These are phyloP conservation scores for Aureobasidium sp. DNA, from an alignment of 2,329 filamentous ascomycete species.

Conservation along the genomic window DNA sequence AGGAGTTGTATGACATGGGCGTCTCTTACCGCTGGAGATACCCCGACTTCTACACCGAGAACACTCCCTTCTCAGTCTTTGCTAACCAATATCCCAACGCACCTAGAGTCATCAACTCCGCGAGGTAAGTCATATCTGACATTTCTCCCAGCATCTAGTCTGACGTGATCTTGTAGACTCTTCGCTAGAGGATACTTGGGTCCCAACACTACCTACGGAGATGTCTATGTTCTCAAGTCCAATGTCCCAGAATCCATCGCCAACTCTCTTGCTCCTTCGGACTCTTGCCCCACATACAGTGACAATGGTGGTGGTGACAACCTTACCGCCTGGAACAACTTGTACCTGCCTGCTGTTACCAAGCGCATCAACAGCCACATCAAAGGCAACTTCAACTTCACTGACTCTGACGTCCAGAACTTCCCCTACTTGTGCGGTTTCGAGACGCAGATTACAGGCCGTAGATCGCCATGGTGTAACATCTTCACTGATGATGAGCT, in stretches of 20 bases:
- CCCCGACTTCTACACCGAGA: conserved; percentile 44
- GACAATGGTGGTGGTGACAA: conserved; percentile 47
- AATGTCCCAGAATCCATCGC: conserved; percentile 49
- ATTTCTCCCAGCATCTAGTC: not conserved
- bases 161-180: conserved; percentile 30
- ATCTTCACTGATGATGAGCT: conserved; percentile 56
- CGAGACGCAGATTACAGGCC: conserved; percentile 59
- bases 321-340: conserved; percentile 42
- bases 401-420: conserved; percentile 46
- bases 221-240: conserved; percentile 52
- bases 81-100: conserved; percentile 52
- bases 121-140: conserved; percentile 23
- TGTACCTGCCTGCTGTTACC: conserved; percentile 49
- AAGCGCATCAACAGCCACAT: conserved; percentile 50
- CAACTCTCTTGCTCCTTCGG: conserved; percentile 58
- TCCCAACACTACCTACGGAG: conserved; percentile 47
- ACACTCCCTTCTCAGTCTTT: conserved; percentile 52
- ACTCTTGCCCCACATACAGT: conserved; percentile 54
- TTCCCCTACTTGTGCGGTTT: conserved; percentile 64
- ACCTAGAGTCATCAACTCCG: conserved; percentile 53
- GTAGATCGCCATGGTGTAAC: conserved; percentile 51
- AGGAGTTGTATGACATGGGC: conserved; percentile 53
- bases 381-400: conserved; percentile 42
- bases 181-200: conserved; percentile 58
- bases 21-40: conserved; percentile 42